Evolutionary conservation across 2,329 filamentous ascomycete species (phyloP), one percentile per base, ranked within the genome.

Genomic region (Aaosphaeria arxii): DNA sequence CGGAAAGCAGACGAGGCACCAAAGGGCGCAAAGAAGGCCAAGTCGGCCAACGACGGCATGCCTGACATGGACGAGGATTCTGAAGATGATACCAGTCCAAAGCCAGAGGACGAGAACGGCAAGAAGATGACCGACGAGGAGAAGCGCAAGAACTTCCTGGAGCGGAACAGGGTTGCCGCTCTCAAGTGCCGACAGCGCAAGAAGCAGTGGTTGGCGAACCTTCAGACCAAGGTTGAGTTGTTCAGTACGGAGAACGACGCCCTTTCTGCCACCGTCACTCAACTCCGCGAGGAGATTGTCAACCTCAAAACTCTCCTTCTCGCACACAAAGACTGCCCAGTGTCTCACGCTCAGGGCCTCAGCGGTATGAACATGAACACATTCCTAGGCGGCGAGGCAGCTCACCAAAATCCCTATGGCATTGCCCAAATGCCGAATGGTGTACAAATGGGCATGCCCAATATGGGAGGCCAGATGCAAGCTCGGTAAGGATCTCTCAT

Each of bases 111-210:
- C 46, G 71, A 74, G 38, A 83, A 86, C 60, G 76, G 77, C 39
- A 87, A 85, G 70, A 96, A 96, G 77, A 95, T 96, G 90, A 96
- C 91, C 0, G 94, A 97, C 48, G 94, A 97, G 65, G 94, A 99
- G 76, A 99, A 99, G 77, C 83, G 94, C 39, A 96, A 95, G 75
- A 99, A 97, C 69, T 99, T 99, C 71, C 77, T 99, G 2, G 94
- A 99, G 67, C 82, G 94, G 30, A 99, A 99, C 71, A 85, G 94
- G 67, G 91, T 99, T 56, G 94, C 94, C 53, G 94, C 94, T 3
- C 78, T 99, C 50, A 99, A 99, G 68, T 99, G 94, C 72, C 87
- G 94, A 52, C 94, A 99, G 71, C 84, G 94, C 17, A 99, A 99
- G 80, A 99, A 99, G 80, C 94, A 97, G 69, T 99, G 94, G 94